phyloP scores from a whole-genome alignment of 192 early-diverging fungal genomes.

The Rhizoclosmatium globosum region DNA sequence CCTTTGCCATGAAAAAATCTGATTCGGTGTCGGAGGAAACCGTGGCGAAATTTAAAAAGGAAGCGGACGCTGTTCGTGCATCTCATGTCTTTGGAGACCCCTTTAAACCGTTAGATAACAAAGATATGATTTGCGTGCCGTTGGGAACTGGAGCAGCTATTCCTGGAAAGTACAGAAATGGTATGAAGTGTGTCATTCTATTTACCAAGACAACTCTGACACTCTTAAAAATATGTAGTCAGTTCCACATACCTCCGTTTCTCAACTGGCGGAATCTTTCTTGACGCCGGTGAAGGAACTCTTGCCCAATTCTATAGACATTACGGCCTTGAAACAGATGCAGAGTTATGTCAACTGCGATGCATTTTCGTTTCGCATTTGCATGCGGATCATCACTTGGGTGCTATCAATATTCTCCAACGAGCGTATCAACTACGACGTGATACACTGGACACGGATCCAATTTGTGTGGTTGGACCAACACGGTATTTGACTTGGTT shows the following conservation, averaged over 20 bases:
- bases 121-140: conserved; percentile 62
- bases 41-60: background rate
- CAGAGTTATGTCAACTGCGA: conserved; percentile 60
- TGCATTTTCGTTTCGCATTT: conserved; percentile 93
- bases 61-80: conserved; percentile 6
- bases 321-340: conserved; percentile 57
- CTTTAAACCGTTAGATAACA: background rate
- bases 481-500: conserved; percentile 65
- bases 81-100: conserved; percentile 10
- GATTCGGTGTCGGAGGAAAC: conserved; percentile 3
- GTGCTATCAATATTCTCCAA: conserved; percentile 75
- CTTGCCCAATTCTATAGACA: conserved; percentile 81
- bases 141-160: conserved; percentile 93
- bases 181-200: conserved; percentile 45
- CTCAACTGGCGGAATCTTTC: conserved; percentile 71
- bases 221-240: conserved; percentile 58
- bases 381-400: conserved; percentile 98
- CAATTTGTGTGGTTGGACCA: conserved; percentile 63
- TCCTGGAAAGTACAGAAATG: conserved; percentile 92
- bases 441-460: background rate
- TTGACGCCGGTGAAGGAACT: conserved; percentile 94
- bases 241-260: conserved; percentile 80
- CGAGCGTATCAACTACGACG: conserved; percentile 4
- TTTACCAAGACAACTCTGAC: background rate
- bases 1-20: background rate